Base-by-base conservation (phyloP, 2,329 filamentous ascomycete species). In the Allantophomopsis lycopodina region DNA sequence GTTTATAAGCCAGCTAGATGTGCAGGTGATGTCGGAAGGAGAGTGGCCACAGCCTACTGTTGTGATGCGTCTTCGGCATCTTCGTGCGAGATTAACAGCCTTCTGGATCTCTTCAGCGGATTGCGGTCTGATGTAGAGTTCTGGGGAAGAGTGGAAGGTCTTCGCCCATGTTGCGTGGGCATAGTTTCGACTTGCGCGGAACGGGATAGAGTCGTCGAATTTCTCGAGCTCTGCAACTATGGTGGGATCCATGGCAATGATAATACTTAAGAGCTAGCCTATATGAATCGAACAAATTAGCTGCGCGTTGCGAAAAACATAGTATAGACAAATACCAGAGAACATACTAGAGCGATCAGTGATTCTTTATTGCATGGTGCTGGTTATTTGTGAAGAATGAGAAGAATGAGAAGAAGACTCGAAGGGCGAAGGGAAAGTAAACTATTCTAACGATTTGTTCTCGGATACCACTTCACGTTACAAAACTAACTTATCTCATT, bases 11-110 rank as follows among this genome's bases (percentile, higher is more conserved):
- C 91, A 96, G 46, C 83, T 84, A 13, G 84, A 91, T 5, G 88
- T 94, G 61, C 86, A 94, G 4, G 89, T 96, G 34, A 98, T 64
- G 54, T 89, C 82, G 47, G 83, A 93, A 7, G 89, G 91, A 40
- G 88, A 95, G 64, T 98, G 89, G 41, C 79, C 86, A 51, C 83
- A 89, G 43, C 91, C 89, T n/a, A 88, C 81, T 5, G 83, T 83
- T 30, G 88, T 82, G 43, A 98, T 64, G 44, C 87, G 80, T 36
- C 84, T 79, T 33, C 87, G 77, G 60, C 83, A 91, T 61, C 69
- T 73, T 43, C 83, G 79, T 5, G 91, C 91, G 16, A 95, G 72
- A 33, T 71, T 79, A 45, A 95, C 73, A 38, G 83, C 68, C 58
- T 93, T 88, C 58, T 89, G 81, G 48, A 98, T 74, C 61, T 96